Conservation (phyloP, 192 early-diverging fungal species). For the Coemansia sp. region DNA sequence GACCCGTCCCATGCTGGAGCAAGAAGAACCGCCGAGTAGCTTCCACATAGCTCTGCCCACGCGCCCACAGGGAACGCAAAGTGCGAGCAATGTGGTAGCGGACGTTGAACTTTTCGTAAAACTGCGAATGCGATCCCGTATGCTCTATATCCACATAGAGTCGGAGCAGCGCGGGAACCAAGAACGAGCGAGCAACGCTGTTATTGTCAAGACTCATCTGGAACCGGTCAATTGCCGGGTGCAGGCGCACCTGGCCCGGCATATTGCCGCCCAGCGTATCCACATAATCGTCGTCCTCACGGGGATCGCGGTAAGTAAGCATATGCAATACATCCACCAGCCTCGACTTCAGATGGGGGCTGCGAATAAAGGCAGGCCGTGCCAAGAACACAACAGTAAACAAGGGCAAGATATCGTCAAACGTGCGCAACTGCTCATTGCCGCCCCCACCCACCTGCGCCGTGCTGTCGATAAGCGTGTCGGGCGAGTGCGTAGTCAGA, state of each 20-base stretch:
- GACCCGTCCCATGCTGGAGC: constrained; percentile 3
- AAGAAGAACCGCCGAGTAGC: constrained; percentile 40
- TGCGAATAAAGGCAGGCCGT: constrained; percentile 79
- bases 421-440: constrained; percentile 28
- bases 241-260: constrained; percentile 58
- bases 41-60: constrained; percentile 26
- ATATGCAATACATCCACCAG: constrained; percentile 77
- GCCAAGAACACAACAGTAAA: constrained; percentile 81
- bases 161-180: constrained; percentile 80
- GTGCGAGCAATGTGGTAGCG: constrained; percentile 94
- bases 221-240: constrained; percentile 59
- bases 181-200: constrained; percentile 67
- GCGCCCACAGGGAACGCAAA: constrained; percentile 62
- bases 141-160: constrained; percentile 98
- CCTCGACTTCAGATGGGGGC: constrained; percentile 93
- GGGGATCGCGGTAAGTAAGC: constrained; percentile 38
- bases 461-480: constrained; percentile 32
- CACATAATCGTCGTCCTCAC: constrained; percentile 57
- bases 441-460: constrained; percentile 35
- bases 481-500: constrained; percentile 22
- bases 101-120: constrained; percentile 99
- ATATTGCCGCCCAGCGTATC: constrained; percentile 71
- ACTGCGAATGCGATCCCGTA: constrained; percentile 87
- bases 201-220: constrained; percentile 65
- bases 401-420: constrained; percentile 50